phyloP scores from a whole-genome alignment of 169 alveolate species.

The Cryptosporidium felis region DNA sequence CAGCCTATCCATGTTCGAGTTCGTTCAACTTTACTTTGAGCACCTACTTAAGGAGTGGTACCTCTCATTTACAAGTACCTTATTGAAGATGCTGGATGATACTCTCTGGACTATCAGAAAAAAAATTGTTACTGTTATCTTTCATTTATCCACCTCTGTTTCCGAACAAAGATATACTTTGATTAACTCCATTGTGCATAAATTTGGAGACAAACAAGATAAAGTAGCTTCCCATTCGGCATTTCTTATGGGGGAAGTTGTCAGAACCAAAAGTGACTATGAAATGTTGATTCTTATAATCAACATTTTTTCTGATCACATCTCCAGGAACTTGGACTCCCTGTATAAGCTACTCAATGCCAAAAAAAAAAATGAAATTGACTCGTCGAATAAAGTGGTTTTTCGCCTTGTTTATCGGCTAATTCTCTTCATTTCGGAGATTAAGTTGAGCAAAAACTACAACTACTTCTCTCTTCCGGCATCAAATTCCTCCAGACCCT shows the following conservation, averaged over 20 bases:
- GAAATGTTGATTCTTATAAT: background rate
- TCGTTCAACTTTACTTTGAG: conserved; percentile 50
- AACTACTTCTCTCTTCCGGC: conserved; percentile 11
- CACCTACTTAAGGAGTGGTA: conserved; percentile 44
- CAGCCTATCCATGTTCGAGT: conserved; percentile 24
- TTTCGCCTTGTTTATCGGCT: conserved; percentile 50
- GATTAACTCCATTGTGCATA: conserved; percentile 26
- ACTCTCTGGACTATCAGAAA: conserved; percentile 47
- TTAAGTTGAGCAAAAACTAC: conserved; percentile 25
- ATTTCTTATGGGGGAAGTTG: conserved; percentile 21
- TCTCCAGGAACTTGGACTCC: conserved; percentile 34
- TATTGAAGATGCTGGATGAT: conserved; percentile 35
- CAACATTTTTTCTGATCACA: conserved; percentile 34
- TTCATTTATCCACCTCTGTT: background rate
- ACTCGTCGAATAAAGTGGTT: background rate
- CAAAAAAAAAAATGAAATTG: background rate
- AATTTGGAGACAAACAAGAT: conserved; percentile 64
- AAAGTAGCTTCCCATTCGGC: conserved; percentile 58
- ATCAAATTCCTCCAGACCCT: background rate
- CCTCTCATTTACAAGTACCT: background rate
- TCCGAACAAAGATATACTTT: conserved; percentile 22
- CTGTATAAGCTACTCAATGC: background rate
- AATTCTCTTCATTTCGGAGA: conserved; percentile 51
- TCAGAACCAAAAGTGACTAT: background rate
- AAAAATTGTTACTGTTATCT: conserved; percentile 23